Evolutionary conservation across 108 stramenopile species (phyloP), one percentile per base, ranked within the genome.

Genomic region (Pseudonitzschia delicatissima): DNA sequence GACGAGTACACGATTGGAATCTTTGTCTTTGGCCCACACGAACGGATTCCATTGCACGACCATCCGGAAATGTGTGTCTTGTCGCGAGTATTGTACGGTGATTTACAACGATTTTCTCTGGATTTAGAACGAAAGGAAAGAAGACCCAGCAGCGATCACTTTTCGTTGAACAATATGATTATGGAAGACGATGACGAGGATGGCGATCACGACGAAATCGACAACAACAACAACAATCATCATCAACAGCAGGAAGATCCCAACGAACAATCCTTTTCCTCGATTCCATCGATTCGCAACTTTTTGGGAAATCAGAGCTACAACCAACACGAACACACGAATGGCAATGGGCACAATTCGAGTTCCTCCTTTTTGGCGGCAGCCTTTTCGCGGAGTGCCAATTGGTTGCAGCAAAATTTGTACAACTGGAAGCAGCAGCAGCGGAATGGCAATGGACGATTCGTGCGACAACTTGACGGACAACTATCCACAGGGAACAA

Each of bases 1-100:
- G 71, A 78, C 26, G 72, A 77, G 40, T 98, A 93, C 62, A 83
- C 85, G 9, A 86, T 90, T 49, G 96, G 96, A 25, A 85, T 96
- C 45, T 98, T 98, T 79, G 82, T 98, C 25, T 92, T 98, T 59
- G 93, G 95, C 5, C 97, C 97, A 0, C 62, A 80, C 35, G 80
- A 90, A 20, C 61, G 78, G 45, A 98, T 98, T 44, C 97, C 97
- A 0, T 69, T 96, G 7, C 97, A 98, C 66, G 96, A 98, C 79
- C 97, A 98, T 72, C 96, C 96, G 5, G 75, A 80, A 45, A 98
- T 98, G 97, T 88, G 85, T 47, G 97, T 98, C 0, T 57, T 96
- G 18, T 88, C 83, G 32, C 80, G 92, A 45, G 81, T 98, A 6
- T 70, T 98, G 11, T 95, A 93, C 62, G 97, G 97, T 12, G 86